Base-by-base conservation (phyloP, 2,329 filamentous ascomycete species). In the Grosmannia penicillata region DNA sequence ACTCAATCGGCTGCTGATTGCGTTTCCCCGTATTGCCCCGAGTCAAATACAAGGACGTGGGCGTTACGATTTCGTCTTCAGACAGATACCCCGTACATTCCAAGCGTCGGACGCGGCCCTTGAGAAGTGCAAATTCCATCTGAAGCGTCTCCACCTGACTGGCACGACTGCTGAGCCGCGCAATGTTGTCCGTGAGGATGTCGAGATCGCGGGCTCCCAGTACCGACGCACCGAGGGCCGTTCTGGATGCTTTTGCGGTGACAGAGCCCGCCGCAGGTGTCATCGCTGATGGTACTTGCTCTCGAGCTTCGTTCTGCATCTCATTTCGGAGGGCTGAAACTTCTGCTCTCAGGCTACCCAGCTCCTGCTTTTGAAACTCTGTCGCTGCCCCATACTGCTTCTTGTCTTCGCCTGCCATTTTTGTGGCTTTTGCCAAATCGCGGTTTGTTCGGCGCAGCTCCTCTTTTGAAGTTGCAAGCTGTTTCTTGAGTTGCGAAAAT, bases 71-170 rank as follows among this genome's bases (percentile, higher is more conserved):
- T 17, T 24, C n/a, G 6, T 8, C 15, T 9, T 15, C 4, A 10
- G 24, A 18, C n/a, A 25, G 22, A 24, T 13, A n/a, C 36, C n/a
- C n/a, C n/a, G n/a, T n/a, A n/a, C n/a, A n/a, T n/a, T 62, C 59
- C 14, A 59, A 47, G 15, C 55, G 49, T 38, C 58, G 53, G 5
- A 62, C 39, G 8, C 57, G 49, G 5, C 53, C 52, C 43, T 58
- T 59, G 38, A 62, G 51, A 3, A 64, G 50, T 29, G 61, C 53
- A 30, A 62, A 52, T 40, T 63, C 60, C 58, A 62, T 63, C 45
- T 59, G 56, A 18, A 63, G 45, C 8, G 50, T 54, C 37, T 63
- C 59, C 9, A 63, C 51, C 36, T 60, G 55, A 38, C 51, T 59
- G 18, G 58, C 56, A 26, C 54, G 52, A 42, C 54, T 52, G 13